phyloP scores from a whole-genome alignment of 2,329 filamentous ascomycete genomes.

The Talaromyces sp. region DNA sequence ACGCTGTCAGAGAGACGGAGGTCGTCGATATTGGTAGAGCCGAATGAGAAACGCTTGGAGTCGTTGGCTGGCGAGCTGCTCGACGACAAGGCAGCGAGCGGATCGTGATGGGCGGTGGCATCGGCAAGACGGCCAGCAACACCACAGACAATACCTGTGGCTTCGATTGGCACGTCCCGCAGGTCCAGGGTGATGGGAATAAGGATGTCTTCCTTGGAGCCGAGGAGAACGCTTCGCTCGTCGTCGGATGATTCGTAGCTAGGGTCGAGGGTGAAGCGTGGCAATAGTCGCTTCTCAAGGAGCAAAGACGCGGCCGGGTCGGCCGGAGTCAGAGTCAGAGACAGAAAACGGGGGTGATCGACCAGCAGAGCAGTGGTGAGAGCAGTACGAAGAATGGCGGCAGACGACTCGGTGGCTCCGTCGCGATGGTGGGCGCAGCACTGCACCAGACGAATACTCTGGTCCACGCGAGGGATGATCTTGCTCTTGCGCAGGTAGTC shows the following conservation, averaged over 20 bases:
- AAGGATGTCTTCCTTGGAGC: constrained; percentile 63
- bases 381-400: constrained; percentile 35
- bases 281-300: constrained; percentile 47
- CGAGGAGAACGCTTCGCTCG: constrained; percentile 66
- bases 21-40: constrained; percentile 15
- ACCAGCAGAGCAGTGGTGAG: constrained; percentile 34
- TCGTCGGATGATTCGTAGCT: constrained; percentile 25
- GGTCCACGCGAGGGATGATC: constrained; percentile 68
- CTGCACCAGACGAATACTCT: constrained; percentile 67
- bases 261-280: constrained; percentile 64
- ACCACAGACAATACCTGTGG: constrained; percentile 91
- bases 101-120: constrained; percentile 51
- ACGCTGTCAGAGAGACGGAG: constrained; percentile 13
- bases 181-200: constrained; percentile 88
- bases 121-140: constrained; percentile 79
- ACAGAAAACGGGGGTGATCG: constrained; percentile 45
- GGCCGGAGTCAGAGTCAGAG: constrained; percentile 41
- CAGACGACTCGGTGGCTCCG: constrained; percentile 30
- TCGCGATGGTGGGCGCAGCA: constrained; percentile 63
- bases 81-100: constrained; percentile 26
- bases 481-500: constrained; percentile 71
- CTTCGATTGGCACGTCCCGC: constrained; percentile 73
- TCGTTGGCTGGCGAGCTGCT: constrained; percentile 14
- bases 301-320: constrained; percentile 44
- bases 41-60: constrained; percentile 13